Conservation (phyloP, 1,139 yeast species). For the Geotrichum citri-aurantii region DNA sequence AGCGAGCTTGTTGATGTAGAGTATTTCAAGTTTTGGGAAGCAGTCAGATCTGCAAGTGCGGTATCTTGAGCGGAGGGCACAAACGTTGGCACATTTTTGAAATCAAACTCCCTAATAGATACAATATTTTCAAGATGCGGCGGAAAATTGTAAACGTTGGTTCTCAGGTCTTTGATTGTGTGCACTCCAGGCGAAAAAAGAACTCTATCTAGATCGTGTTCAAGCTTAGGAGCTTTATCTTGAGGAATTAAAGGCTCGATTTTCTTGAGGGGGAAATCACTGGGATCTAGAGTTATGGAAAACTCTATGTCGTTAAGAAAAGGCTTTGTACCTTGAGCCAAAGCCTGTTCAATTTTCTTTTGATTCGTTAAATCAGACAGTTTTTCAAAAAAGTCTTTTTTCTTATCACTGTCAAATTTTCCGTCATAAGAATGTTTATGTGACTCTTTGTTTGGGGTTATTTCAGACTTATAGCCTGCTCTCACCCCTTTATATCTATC, state of each 20-base stretch:
- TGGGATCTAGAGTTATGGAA: conserved; percentile 3
- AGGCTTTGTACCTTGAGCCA: not conserved
- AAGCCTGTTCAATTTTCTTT: not conserved
- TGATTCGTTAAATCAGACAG: conserved; percentile 1
- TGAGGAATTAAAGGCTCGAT: conserved; percentile 19
- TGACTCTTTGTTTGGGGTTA: not conserved
- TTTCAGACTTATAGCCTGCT: not conserved
- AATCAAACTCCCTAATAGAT: conserved; percentile 63
- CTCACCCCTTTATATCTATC: not conserved
- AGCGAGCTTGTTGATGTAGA: conserved; percentile 84
- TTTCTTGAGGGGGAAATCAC: conserved; percentile 1
- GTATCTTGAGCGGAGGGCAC: conserved; percentile 65
- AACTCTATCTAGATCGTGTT: conserved; percentile 62
- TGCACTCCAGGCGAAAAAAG: conserved; percentile 83
- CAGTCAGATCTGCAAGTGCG: conserved; percentile 47
- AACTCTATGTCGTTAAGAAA: not conserved
- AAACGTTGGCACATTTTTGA: conserved; percentile 51
- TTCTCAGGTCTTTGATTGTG: conserved; percentile 67
- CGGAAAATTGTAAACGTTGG: conserved; percentile 65
- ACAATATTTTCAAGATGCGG: conserved; percentile 57
- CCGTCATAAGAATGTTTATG: not conserved
- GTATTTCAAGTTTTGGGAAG: conserved; percentile 41
- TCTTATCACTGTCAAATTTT: not conserved
- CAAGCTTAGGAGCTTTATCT: conserved; percentile 43
- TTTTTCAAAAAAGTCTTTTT: conserved; percentile 6